These are phyloP conservation scores for Mimosa pudica DNA, from an alignment of 306 rosid species.

Conservation along the genomic window DNA sequence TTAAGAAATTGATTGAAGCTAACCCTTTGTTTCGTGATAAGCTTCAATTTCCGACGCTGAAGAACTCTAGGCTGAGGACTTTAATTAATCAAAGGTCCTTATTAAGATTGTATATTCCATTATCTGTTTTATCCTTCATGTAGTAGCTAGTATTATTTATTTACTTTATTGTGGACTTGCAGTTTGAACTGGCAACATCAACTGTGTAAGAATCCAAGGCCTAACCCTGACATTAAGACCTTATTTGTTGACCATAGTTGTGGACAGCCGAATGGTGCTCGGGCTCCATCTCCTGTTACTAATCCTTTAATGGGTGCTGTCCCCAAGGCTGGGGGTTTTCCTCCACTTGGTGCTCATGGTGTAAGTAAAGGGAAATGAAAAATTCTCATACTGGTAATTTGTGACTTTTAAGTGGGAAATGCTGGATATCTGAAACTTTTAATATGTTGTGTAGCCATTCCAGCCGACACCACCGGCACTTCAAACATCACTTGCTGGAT, in stretches of 20 bases:
- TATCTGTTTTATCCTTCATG: constrained; percentile 19
- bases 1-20: constrained; percentile 95
- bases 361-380: constrained; percentile 56
- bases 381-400: constrained; percentile 7
- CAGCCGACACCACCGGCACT: constrained; percentile 88
- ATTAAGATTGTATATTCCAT: constrained; percentile 18
- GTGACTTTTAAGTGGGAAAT: constrained; percentile 17
- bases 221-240: constrained; percentile 99
- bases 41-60: constrained; percentile 94
- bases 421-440: constrained; percentile 36
- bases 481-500: constrained; percentile 93
- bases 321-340: constrained; percentile 93
- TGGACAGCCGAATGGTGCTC: constrained; percentile 98
- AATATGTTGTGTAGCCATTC: constrained; percentile 72
- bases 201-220: constrained; percentile 97
- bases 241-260: constrained; percentile 97
- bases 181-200: constrained; percentile 99
- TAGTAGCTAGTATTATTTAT: constrained; percentile 11
- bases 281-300: constrained; percentile 99
- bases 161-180: constrained; percentile 41
- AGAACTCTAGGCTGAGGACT: constrained; percentile 94
- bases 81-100: constrained; percentile 94
- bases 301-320: constrained; percentile 92
- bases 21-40: constrained; percentile 98
- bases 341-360: constrained; percentile 90